Base-by-base conservation (phyloP, 1,284 basidiomycete genomes). In the Fomitopsis palustris region DNA sequence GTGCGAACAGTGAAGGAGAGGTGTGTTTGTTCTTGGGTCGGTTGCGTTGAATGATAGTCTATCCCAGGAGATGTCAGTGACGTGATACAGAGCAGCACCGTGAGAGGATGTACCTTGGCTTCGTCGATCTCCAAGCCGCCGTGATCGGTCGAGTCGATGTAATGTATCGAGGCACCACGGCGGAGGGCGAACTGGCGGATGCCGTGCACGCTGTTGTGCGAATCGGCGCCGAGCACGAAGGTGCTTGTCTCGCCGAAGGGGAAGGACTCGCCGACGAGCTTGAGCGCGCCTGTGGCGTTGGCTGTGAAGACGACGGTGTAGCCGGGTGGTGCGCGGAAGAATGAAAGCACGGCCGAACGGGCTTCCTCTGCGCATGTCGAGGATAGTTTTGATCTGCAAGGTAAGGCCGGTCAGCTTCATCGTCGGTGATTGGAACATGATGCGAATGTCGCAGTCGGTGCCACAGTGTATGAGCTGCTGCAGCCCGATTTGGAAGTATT, bases 141-240 rank as follows among this genome's bases (percentile, higher is more conserved):
- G 31, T 79, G 78, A 31, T 79, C 69, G 17, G 81, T 82, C 6
- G 86, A 82, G n/a, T 82, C 78, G 53, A 92, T 82, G 69, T 92
- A 92, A 47, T 76, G 73, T 17, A 88, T 82, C 17, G 74, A 67
- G 2, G 87, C 83, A 4, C 83, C 83, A 33, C 77, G 78, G 59
- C 75, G 71, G 2, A 70, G 69, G 0, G 90, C 89, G 65, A 84
- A 90, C 70, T 88, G 81, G 47, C 92, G 81, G 55, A 94, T 87
- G 8, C 92, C 92, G 64, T 93, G 88, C 14, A 94, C 85, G 64
- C 90, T 92, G 67, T 93, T 94, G 70, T 93, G 92, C 12, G 88
- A 86, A 70, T 93, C 90, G 12, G 80, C 78, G 16, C 86, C 81
- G 53, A 93, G 82, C 51, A 92, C 79, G 66, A 85, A 87, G 39